Evolutionary conservation across 176 grass and related monocot species (phyloP).

Genomic region (Secale cereale): DNA sequence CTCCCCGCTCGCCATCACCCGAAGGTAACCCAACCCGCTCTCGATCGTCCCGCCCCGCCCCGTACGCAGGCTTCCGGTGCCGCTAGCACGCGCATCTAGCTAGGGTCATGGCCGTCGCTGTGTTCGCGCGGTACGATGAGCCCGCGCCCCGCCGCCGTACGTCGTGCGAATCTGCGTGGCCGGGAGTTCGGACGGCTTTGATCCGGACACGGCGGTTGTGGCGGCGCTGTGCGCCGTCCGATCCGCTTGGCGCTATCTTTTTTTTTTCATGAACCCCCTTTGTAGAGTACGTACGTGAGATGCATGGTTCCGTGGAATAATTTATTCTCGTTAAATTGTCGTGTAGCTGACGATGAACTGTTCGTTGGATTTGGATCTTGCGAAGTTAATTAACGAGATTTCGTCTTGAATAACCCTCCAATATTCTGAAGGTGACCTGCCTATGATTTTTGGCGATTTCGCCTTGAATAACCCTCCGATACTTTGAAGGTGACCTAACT

Average conservation of each 20-base stretch:
- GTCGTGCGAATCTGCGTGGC: not conserved
- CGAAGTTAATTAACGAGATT: not conserved
- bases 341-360: not conserved
- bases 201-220: not conserved
- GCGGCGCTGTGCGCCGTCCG: not conserved
- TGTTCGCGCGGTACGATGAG: not conserved
- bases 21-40: slow-evolving; percentile 30
- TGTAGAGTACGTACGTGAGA: not conserved
- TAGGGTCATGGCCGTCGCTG: not conserved
- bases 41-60: not conserved
- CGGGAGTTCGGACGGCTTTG: not conserved
- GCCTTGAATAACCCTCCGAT: too few relatives aligned
- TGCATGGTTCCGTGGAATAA: not conserved
- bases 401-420: not conserved
- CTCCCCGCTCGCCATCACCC: slow-evolving; percentile 49
- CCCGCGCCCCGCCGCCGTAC: not conserved
- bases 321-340: not conserved
- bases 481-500: too few relatives aligned
- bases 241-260: not conserved
- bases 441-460: too few relatives aligned
- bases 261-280: not conserved
- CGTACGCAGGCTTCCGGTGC: not conserved
- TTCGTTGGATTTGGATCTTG: not conserved
- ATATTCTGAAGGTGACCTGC: not conserved
- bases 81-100: not conserved